phyloP scores from a whole-genome alignment of 176 grass and related monocot genomes.

The Dactylis glomerata region DNA sequence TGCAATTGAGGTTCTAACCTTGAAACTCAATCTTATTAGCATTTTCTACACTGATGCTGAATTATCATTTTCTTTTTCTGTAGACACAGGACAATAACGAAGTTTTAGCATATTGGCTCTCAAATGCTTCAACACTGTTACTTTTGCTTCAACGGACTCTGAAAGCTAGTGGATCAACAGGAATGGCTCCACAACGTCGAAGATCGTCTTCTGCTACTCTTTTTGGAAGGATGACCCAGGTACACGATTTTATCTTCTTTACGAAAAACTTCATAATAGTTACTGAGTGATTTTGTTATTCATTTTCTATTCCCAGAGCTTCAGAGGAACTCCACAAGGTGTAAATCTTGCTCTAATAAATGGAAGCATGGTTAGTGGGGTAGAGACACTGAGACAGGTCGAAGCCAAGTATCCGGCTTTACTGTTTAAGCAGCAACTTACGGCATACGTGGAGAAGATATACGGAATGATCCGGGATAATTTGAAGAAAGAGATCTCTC shows the following conservation, averaged over 20 bases:
- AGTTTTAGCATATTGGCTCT: slow-evolving; percentile 94
- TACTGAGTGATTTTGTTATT: slow-evolving; percentile 14
- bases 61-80: slow-evolving; percentile 35
- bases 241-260: slow-evolving; percentile 31
- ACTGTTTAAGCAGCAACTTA: slow-evolving; percentile 95
- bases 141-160: slow-evolving; percentile 88
- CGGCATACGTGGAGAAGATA: slow-evolving; percentile 97
- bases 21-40: slow-evolving; percentile 8
- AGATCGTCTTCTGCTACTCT: slow-evolving; percentile 91
- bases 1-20: slow-evolving; percentile 89
- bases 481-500: slow-evolving; percentile 99
- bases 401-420: slow-evolving; percentile 98
- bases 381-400: slow-evolving; percentile 81
- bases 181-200: slow-evolving; percentile 86
- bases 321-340: slow-evolving; percentile 90
- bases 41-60: slow-evolving; percentile 23
- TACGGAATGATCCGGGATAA: slow-evolving; percentile 99
- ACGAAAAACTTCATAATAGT: slow-evolving; percentile 27
- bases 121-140: slow-evolving; percentile 93
- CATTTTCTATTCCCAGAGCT: slow-evolving; percentile 62
- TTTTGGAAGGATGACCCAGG: slow-evolving; percentile 99
- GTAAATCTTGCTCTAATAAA: slow-evolving; percentile 86
- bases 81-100: slow-evolving; percentile 99
- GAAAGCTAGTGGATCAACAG: slow-evolving; percentile 89
- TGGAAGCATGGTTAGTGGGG: slow-evolving; percentile 74